These are phyloP conservation scores for Nitzschia sp. DNA, from an alignment of 108 stramenopile genomes.

Conservation along the genomic window DNA sequence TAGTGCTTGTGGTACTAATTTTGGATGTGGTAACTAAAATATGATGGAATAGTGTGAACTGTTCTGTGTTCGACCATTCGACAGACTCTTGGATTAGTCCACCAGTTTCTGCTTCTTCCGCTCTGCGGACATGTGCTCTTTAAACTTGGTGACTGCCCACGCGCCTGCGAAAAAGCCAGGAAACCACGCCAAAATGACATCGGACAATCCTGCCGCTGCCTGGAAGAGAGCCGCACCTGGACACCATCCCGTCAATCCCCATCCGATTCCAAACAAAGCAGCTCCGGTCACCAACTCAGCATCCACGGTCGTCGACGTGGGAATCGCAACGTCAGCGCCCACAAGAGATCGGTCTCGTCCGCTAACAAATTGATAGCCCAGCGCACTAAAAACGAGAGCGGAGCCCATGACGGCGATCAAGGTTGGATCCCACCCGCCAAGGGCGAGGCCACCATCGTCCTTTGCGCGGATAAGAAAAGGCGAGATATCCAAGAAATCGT, in stretches of 20 bases:
- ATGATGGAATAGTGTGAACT: too few species aligned
- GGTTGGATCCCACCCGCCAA: constrained; percentile 79
- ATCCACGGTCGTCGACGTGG: constrained; percentile 48
- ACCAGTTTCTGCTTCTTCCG: not conserved
- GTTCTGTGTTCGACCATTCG: too few species aligned
- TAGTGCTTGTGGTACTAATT: too few species aligned
- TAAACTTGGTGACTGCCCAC: not conserved
- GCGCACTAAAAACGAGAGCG: constrained; percentile 54
- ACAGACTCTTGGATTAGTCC: too few species aligned
- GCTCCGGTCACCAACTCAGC: constrained; percentile 39
- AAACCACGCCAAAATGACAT: constrained; percentile 35
- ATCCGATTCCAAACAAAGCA: constrained; percentile 53
- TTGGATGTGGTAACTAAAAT: too few species aligned
- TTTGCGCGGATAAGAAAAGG: too few species aligned
- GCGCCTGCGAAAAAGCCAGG: constrained; percentile 37
- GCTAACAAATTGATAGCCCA: constrained; percentile 62
- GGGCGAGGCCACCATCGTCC: constrained; percentile 25
- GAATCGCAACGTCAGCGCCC: constrained; percentile 30
- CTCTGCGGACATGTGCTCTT: not conserved
- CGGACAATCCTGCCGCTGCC: constrained; percentile 32
- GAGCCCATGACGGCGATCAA: constrained; percentile 79
- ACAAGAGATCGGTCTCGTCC: constrained; percentile 23
- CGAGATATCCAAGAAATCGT: constrained; percentile 63
- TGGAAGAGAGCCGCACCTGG: constrained; percentile 54
- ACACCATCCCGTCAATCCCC: constrained; percentile 53